Base-by-base conservation (phyloP, 2,329 filamentous ascomycete species). In the Neonectria faginata region DNA sequence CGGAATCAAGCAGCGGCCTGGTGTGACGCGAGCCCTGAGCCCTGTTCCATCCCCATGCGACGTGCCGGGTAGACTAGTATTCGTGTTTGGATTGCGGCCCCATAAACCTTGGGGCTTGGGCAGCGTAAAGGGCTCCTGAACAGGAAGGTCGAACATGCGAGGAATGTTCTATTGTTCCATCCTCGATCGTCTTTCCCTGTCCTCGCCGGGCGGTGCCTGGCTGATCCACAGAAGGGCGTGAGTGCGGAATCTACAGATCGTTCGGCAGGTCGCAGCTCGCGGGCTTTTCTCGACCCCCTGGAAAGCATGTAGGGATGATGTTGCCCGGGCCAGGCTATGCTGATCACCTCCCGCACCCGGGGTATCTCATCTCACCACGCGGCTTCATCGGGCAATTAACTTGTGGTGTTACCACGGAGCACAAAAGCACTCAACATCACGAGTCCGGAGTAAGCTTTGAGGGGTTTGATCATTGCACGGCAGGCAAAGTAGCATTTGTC, bases 221-320 rank as follows among this genome's bases (percentile, higher is more conserved):
- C 16, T 27, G 16, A 22, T 52, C 56, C 47, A 51, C 25, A 11
- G 16, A 52, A 33, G 22, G 48, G 39, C 41, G 56, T 33, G 44
- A 54, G 22, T 63, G 55, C 55, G 60, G 60, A 63, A 63, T 63
- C 60, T 63, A 50, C 42, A 63, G 61, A 63, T 63, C 61, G 56
- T n/a, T 36, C 51, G 61, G 57, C 44, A 62, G 29, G 48, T 52
- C 60, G 48, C 41, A 58, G n/a, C 42, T 47, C 60, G 48, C 41
- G 22, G 57, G 50, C 29, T 53, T 54, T 58, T 48, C 33, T 27
- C 41, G 45, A 45, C 44, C 50, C 48, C 55, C 45, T 59, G 56
- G 55, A 41, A 53, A 41, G 42, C 44, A 51, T 42, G 45, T 54
- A 56, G 52, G 57, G 55, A n/a, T 55, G 56, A 55, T 29, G 51